Conservation (phyloP, 2,329 filamentous ascomycete species). For the Fusarium sp. region DNA sequence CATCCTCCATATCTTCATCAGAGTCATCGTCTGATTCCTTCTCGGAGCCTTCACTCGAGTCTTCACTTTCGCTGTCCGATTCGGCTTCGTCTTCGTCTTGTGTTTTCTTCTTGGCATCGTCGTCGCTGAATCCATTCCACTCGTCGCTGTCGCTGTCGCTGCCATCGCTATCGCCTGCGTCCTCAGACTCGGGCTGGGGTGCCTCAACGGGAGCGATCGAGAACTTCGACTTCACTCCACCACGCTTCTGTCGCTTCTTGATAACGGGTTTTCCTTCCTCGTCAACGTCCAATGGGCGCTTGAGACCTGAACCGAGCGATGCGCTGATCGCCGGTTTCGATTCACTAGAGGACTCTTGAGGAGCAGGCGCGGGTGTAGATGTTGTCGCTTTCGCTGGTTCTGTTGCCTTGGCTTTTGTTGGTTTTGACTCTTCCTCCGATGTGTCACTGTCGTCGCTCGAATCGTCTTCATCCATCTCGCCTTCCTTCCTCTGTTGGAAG, state of each 20-base stretch:
- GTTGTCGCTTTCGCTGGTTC: not conserved
- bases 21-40: constrained; percentile 51
- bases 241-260: constrained; percentile 81
- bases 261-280: constrained; percentile 84
- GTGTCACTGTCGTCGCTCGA: constrained; percentile 33
- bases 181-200: constrained; percentile 46
- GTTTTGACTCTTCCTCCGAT: constrained; percentile 8
- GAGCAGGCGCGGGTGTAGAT: not conserved
- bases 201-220: constrained; percentile 57
- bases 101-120: constrained; percentile 50
- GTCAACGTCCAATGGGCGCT: constrained; percentile 84
- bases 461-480: constrained; percentile 43
- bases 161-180: constrained; percentile 22
- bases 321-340: constrained; percentile 10
- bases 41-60: constrained; percentile 43
- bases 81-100: constrained; percentile 44
- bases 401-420: not conserved
- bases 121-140: constrained; percentile 72
- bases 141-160: constrained; percentile 56
- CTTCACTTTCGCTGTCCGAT: constrained; percentile 39
- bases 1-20: constrained; percentile 48
- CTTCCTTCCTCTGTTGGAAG: constrained; percentile 56
- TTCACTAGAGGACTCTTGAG: constrained; percentile 5
- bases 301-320: constrained; percentile 79
- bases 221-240: constrained; percentile 68